Percentiles rank a stretch among this genome's conserved stretches.
Evolutionary conservation across 1,139 yeast species (phyloP).

Genomic region (Diutina sp.): DNA sequence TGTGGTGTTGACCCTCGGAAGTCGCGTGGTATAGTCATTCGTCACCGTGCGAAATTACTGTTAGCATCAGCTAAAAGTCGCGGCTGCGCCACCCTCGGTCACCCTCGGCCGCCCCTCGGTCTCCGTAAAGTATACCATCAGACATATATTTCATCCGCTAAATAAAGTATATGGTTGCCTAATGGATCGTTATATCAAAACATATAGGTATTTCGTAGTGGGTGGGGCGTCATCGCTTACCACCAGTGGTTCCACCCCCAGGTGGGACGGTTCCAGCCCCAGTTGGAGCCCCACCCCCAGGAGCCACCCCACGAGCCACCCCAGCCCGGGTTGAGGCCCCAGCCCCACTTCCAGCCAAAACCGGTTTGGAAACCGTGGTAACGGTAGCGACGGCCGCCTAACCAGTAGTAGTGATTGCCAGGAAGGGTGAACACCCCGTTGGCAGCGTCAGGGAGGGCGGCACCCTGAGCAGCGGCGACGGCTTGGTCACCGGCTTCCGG

Average conservation of each 20-base stretch:
- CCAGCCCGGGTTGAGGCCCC: background rate
- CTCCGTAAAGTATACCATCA: background rate
- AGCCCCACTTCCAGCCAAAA: background rate
- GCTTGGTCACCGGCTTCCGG: background rate
- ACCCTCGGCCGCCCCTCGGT: background rate
- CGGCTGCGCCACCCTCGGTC: background rate
- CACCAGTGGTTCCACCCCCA: background rate
- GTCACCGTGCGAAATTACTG: background rate
- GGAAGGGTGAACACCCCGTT: background rate
- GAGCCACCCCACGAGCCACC: background rate
- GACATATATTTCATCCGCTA: background rate
- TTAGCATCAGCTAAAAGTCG: background rate
- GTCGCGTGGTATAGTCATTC: too few relatives aligned
- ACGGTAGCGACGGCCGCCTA: background rate
- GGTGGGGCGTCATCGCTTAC: background rate
- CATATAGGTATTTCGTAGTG: background rate
- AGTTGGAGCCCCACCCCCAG: background rate
- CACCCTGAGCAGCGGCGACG: slow-evolving; percentile 1
- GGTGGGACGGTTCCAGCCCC: background rate
- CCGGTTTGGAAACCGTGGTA: background rate
- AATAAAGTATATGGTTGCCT: background rate
- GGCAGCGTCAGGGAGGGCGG: background rate
- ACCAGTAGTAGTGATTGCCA: background rate
- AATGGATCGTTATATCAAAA: background rate
- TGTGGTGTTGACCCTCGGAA: too few relatives aligned